Evolutionary conservation across 441 rosid genomes (phyloP).

Genomic region (Populus hybrid): DNA sequence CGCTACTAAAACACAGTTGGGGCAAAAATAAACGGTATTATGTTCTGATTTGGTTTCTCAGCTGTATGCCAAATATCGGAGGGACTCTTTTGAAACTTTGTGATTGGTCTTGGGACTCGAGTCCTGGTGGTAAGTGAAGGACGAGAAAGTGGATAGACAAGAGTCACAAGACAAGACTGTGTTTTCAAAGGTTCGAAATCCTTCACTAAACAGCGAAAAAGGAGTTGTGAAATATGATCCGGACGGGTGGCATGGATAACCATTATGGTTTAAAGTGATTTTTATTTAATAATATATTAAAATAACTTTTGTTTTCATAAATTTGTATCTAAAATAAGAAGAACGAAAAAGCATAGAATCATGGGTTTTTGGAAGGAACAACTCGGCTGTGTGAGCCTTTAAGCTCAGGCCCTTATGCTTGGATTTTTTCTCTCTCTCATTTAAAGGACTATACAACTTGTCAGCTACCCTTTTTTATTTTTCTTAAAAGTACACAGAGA

Average conservation of each 20-base stretch:
- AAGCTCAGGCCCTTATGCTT: too few relatives aligned
- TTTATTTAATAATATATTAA: too few relatives aligned
- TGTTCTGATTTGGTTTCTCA: neutral
- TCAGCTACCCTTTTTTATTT: too few relatives aligned
- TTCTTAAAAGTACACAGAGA: too few relatives aligned
- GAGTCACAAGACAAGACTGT: slow-evolving; percentile 8
- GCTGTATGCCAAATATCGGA: neutral
- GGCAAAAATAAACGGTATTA: neutral
- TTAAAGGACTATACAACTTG: too few relatives aligned
- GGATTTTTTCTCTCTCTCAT: too few relatives aligned
- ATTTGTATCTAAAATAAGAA: too few relatives aligned
- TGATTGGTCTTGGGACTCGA: slow-evolving; percentile 7
- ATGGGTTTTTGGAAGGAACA: too few relatives aligned
- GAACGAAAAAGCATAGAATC: fast-evolving
- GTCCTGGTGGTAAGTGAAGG: slow-evolving; percentile 6
- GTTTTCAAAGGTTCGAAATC: slow-evolving; percentile 10
- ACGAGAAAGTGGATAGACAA: neutral
- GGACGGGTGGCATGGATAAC: slow-evolving; percentile 13
- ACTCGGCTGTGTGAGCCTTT: too few relatives aligned
- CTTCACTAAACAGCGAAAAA: slow-evolving; percentile 4
- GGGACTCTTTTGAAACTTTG: neutral
- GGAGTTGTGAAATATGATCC: slow-evolving; percentile 13
- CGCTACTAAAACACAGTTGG: too few relatives aligned
- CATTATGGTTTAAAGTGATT: too few relatives aligned
- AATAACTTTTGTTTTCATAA: too few relatives aligned